These are phyloP conservation scores for Spathaspora passalidarum DNA, from an alignment of 805 yeast genomes.

Conservation along the genomic window DNA sequence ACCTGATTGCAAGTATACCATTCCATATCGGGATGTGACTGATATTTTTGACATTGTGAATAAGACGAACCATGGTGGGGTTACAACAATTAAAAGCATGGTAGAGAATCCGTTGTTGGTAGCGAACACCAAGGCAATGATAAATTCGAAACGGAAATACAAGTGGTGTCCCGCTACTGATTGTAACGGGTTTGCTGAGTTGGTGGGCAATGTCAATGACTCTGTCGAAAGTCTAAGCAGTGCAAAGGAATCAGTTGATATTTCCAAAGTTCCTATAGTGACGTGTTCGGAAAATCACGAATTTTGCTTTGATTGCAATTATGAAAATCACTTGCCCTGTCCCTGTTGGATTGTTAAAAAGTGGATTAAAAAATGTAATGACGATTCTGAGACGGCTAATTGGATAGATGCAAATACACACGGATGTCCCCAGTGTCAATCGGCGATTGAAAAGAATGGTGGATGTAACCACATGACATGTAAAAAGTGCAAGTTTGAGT, in stretches of 20 bases:
- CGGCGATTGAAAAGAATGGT: constrained; percentile 86
- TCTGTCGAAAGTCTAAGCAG: constrained; percentile 20
- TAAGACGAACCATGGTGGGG: not conserved
- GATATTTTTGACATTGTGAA: constrained; percentile 8
- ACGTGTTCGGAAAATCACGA: constrained; percentile 62
- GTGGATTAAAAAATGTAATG: constrained; percentile 80
- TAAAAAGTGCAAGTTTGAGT: constrained; percentile 68
- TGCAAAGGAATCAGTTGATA: constrained; percentile 8
- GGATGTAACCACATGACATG: constrained; percentile 98
- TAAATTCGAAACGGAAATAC: constrained; percentile 47
- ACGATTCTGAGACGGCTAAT: constrained; percentile 82
- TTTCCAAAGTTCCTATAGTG: constrained; percentile 57
- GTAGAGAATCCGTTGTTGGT: constrained; percentile 30
- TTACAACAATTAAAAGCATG: constrained; percentile 15
- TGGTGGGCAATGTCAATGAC: constrained; percentile 9
- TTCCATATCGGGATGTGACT: constrained; percentile 43
- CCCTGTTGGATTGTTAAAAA: constrained; percentile 64
- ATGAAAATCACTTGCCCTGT: constrained; percentile 80
- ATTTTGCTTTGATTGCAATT: constrained; percentile 76
- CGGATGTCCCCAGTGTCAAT: constrained; percentile 77
- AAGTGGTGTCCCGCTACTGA: constrained; percentile 88
- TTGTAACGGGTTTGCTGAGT: constrained; percentile 58
- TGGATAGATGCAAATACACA: constrained; percentile 88
- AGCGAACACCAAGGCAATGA: constrained; percentile 46
- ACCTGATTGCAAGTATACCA: constrained; percentile 44